Conservation (phyloP, 1,284 basidiomycete genomes). For the Trametes versicolor region DNA sequence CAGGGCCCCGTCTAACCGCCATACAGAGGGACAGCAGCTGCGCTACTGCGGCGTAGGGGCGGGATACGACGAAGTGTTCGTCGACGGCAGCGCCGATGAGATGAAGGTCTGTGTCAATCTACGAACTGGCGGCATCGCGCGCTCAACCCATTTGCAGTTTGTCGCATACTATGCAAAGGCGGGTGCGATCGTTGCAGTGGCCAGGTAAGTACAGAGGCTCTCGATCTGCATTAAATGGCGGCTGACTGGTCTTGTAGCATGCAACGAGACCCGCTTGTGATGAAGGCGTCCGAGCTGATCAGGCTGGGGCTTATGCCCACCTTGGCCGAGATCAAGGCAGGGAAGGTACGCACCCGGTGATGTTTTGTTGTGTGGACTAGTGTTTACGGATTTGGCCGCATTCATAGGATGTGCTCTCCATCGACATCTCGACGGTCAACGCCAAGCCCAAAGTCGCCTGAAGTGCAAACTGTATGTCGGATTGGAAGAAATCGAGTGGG, state of each 20-base stretch:
- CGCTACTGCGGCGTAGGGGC: conserved; percentile 91
- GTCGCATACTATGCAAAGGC: conserved; percentile 87
- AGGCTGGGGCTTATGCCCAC: conserved; percentile 85
- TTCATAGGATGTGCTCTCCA: conserved; percentile 39
- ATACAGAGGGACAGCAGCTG: conserved; percentile 74
- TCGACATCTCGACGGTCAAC: conserved; percentile 40
- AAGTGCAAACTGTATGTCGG: not conserved
- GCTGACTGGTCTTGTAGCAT: conserved; percentile 57
- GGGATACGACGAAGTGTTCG: conserved; percentile 87
- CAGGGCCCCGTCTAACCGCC: not conserved
- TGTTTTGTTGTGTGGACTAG: not conserved
- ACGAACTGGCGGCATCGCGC: no score
- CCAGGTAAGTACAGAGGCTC: conserved; percentile 56
- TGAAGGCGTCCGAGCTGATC: conserved; percentile 85
- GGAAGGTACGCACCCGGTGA: conserved; percentile 54
- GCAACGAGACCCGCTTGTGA: conserved; percentile 86
- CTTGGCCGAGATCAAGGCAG: conserved; percentile 75
- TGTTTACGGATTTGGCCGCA: not conserved
- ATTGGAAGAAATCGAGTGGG: not conserved
- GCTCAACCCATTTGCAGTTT: conserved; percentile 59
- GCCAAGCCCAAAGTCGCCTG: conserved; percentile 40
- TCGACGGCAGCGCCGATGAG: conserved; percentile 79
- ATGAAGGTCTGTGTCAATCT: conserved; percentile 72
- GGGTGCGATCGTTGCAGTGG: conserved; percentile 84
- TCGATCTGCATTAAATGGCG: not conserved